phyloP scores from a whole-genome alignment of 2,329 filamentous ascomycete genomes.

The Macroventuria anomochaeta region DNA sequence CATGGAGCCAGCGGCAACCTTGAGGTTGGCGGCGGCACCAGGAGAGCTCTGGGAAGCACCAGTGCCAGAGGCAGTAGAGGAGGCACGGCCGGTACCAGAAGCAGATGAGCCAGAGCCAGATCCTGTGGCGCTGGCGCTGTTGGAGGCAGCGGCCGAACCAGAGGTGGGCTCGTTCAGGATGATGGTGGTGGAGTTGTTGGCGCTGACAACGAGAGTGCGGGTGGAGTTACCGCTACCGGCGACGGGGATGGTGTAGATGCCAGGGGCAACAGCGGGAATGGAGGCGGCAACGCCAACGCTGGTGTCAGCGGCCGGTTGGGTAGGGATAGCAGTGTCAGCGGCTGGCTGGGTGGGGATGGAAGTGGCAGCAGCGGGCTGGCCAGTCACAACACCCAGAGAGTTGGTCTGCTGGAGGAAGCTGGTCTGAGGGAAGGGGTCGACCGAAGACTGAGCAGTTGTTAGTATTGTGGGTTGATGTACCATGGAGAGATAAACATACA shows the following conservation, averaged over 20 bases:
- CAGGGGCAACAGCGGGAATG: slow-evolving; percentile 47
- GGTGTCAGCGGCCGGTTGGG: slow-evolving; percentile 36
- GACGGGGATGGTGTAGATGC: slow-evolving; percentile 44
- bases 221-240: slow-evolving; percentile 37
- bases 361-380: slow-evolving; percentile 34
- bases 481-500: slow-evolving; percentile 20
- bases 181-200: slow-evolving; percentile 46
- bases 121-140: slow-evolving; percentile 17
- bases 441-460: slow-evolving; percentile 19
- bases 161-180: slow-evolving; percentile 22
- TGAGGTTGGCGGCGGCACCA: slow-evolving; percentile 41
- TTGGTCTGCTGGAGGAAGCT: slow-evolving; percentile 38
- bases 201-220: slow-evolving; percentile 41
- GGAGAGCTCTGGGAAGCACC: slow-evolving; percentile 20
- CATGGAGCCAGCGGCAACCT: slow-evolving; percentile 39
- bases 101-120: slow-evolving; percentile 20
- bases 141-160: slow-evolving; percentile 10
- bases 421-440: slow-evolving; percentile 37
- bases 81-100: slow-evolving; percentile 22
- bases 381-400: slow-evolving; percentile 43
- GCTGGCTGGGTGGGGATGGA: slow-evolving; percentile 34
- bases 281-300: slow-evolving; percentile 32
- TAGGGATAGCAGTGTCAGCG: slow-evolving; percentile 30
- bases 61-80: slow-evolving; percentile 22
- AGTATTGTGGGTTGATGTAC: slow-evolving; percentile 7